Base-by-base conservation (phyloP, 1,284 basidiomycete genomes). In the Ceraceosorus guamensis region DNA sequence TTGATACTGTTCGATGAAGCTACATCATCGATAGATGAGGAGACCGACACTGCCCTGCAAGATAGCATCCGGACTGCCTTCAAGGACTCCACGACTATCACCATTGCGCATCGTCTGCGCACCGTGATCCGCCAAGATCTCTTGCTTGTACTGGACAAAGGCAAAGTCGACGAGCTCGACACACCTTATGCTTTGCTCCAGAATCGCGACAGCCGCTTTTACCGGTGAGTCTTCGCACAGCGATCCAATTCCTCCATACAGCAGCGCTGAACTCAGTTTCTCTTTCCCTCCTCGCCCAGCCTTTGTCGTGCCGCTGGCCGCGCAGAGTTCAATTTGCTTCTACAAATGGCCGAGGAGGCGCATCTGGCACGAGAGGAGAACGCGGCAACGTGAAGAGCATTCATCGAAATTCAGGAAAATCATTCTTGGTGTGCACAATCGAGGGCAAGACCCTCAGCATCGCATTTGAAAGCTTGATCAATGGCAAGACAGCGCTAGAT, bases 61-160 rank as follows among this genome's bases (percentile, higher is more conserved):
- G 77, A 81, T 18, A 86, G 87, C 0, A 88, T 93, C 64, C 82
- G 87, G 7, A 83, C 86, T 63, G 87, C 89, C 66, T 91, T 91
- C 73, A 78, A 81, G 10, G 80, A 81, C 4, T 83, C 86, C 0
- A 85, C 89, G 39, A 83, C 91, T 24, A 82, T 93, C 60, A 91
- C 88, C 1, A 90, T 91, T 62, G 89, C 89, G 0, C 87, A 88
- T 56, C 65, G 76, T 7, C 65, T 78, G 6, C 63, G 71, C 39
- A 72, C 77, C 2, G 70, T 79, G 47, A 75, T 78, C 51, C 71
- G 73, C 33, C 78, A 75, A 55, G 73, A 73, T 62, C 78, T 77
- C 60, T 80, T 82, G 49, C 67, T 82, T 31, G 80, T 82, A 10
- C 73, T 82, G 52, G 79, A 41, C 16, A 11, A 16, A 11, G 39